Evolutionary conservation across 805 yeast genomes (phyloP), one percentile per base, ranked within the genome.

Genomic region (Yarrowia sp.): DNA sequence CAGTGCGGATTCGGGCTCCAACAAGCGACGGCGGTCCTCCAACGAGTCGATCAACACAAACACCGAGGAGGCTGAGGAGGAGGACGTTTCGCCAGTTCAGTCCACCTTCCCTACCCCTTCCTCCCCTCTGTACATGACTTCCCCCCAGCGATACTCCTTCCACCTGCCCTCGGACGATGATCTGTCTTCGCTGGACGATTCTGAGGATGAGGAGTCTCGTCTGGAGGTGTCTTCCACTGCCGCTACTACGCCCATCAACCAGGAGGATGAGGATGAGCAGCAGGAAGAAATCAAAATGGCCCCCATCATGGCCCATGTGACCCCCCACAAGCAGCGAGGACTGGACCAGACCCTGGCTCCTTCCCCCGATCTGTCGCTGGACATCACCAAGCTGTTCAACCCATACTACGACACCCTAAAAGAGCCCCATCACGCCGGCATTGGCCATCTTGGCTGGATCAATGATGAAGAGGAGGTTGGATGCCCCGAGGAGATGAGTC

Each of bases 401-500:
- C 50, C 61, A n/a, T 53, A 53, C 49, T 65, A 52, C 52, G 55
- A 48, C 40, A 49, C 55, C 5, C 46, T 63, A 32, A 63, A 63
- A 14, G 56, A 63, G 38, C 45, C 55, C 14, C 45, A 46, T 15
- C 52, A 46, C n/a, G 55, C 48, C 0, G 48, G 45, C 4, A 46
- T 48, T 36, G 67, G 67, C 36, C 55, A 48, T 41, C 45, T 53
- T 32, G 68, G 59, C 36, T 65, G 68, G 68, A 41, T 65, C 53
- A 53, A 53, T 10, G 68, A 65, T 32, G 50, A 43, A 16, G 68
- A 65, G 43, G 68, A 65, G 12, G 68, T 65, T 12, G 61, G 61
- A 8, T 52, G 68, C n/a, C 68, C 68, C 15, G 68, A 65, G 40
- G 52, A 65, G 8, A 42, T 65, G 52, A 41, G 63, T 15, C 61